Evolutionary conservation across 805 yeast species (phyloP).

Genomic region (Suhomyces kilbournensis): DNA sequence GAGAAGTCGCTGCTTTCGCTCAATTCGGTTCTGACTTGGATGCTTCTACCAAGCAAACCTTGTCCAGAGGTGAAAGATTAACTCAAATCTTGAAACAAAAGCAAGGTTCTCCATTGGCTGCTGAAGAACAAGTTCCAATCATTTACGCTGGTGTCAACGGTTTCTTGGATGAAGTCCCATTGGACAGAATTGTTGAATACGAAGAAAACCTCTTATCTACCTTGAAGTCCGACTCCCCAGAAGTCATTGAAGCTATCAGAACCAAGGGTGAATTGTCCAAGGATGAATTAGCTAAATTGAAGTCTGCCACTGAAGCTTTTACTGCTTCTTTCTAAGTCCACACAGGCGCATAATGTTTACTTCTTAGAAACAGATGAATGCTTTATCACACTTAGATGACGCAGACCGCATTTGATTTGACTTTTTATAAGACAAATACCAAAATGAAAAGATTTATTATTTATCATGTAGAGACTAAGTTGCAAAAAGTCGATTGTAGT

Average conservation of each 20-base stretch:
- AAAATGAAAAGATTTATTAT: constrained; percentile 8
- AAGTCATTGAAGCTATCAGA: constrained; percentile 78
- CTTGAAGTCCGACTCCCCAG: constrained; percentile 87
- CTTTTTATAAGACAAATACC: constrained; percentile 6
- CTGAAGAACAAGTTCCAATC: constrained; percentile 98
- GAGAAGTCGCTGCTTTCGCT: constrained; percentile 99
- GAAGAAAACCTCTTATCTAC: constrained; percentile 90
- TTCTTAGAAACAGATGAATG: constrained; percentile 7
- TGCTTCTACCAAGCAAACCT: constrained; percentile 99
- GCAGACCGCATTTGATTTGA: constrained; percentile 9
- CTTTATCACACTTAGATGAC: constrained; percentile 9
- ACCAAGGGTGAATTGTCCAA: constrained; percentile 86
- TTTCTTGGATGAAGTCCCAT: constrained; percentile 84
- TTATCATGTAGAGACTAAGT: neutral
- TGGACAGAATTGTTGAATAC: constrained; percentile 83
- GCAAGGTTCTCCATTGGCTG: constrained; percentile 95
- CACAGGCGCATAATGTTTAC: constrained; percentile 5
- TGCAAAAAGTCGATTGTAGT: neutral
- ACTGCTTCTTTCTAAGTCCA: constrained; percentile 71
- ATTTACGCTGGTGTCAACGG: constrained; percentile 99
- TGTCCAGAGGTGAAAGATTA: constrained; percentile 99
- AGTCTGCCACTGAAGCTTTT: constrained; percentile 88
- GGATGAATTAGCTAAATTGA: constrained; percentile 83
- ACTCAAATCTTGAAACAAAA: constrained; percentile 98
- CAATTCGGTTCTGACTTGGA: constrained; percentile 99